Conservation (phyloP, 805 yeast species). For the Pichia paraexigua region DNA sequence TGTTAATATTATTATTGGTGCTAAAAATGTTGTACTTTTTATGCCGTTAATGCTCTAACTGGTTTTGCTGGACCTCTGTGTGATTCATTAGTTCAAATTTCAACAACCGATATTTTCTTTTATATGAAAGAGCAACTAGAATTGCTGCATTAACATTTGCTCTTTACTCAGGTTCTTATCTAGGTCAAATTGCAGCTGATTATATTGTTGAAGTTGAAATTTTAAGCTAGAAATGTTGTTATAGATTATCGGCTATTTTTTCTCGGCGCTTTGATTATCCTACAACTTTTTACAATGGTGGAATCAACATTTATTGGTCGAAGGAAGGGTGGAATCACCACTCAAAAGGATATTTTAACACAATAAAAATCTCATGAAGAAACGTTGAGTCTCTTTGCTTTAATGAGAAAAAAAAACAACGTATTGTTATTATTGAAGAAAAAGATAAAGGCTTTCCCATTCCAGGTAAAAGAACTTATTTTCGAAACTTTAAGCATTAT, state of each 20-base stretch:
- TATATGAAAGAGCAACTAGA: conserved; percentile 44
- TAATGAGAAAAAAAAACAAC: neutral
- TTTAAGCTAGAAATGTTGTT: conserved; percentile 47
- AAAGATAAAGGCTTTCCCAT: neutral
- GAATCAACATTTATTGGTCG: conserved; percentile 42
- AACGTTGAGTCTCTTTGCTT: neutral
- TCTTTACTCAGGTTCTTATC: conserved; percentile 43
- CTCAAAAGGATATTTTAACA: neutral
- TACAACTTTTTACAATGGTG: conserved; percentile 40
- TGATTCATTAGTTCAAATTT: conserved; percentile 43
- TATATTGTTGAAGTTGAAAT: conserved; percentile 37
- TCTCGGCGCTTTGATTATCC: conserved; percentile 34
- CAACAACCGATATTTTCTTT: conserved; percentile 42
- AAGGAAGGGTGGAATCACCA: conserved; percentile 17
- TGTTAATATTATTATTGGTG: conserved; percentile 27
- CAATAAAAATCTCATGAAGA: neutral
- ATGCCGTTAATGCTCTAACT: conserved; percentile 18
- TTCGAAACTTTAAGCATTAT: conserved; percentile 16
- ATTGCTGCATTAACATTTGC: conserved; percentile 46
- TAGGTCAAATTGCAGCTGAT: conserved; percentile 56
- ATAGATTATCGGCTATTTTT: conserved; percentile 41
- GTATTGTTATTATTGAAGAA: neutral
- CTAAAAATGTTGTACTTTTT: conserved; percentile 21
- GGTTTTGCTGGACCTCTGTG: conserved; percentile 31
- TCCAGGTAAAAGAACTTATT: neutral